Percentiles rank a stretch among this genome's conserved stretches.
Evolutionary conservation across 2,329 filamentous ascomycete species (phyloP).

Genomic region (Cryphonectria nitschkei): DNA sequence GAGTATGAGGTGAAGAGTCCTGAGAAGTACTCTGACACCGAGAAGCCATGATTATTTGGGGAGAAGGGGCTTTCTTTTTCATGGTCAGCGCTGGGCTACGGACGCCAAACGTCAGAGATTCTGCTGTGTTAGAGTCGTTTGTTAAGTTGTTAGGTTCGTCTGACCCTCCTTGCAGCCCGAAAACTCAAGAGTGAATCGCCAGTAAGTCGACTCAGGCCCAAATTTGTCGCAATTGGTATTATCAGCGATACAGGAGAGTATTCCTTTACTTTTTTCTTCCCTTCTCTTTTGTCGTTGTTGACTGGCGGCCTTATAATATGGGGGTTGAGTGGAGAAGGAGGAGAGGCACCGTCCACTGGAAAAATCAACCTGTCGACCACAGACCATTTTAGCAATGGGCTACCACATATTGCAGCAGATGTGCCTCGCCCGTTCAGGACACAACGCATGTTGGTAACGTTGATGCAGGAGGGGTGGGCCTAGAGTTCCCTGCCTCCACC

Average conservation of each 20-base stretch:
- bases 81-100: not conserved
- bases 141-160: not conserved
- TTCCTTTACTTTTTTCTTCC: not conserved
- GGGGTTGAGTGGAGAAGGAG: not conserved
- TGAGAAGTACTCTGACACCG: not conserved
- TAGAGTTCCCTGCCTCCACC: slow-evolving; percentile 18
- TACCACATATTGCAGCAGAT: slow-evolving; percentile 3
- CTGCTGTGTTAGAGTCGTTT: not conserved
- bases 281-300: not conserved
- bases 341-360: not conserved
- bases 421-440: not conserved
- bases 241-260: not conserved
- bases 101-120: not conserved
- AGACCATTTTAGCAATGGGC: not conserved
- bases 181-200: not conserved
- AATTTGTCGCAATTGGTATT: not conserved
- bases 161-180: not conserved
- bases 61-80: too few relatives aligned
- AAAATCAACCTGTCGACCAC: not conserved
- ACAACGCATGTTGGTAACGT: slow-evolving; percentile 11
- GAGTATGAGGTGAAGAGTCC: not conserved
- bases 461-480: slow-evolving; percentile 14
- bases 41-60: not conserved
- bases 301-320: not conserved
- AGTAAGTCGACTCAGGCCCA: not conserved